Evolutionary conservation across 352 stramenopile species (phyloP).

Genomic region (Globisporangium carolinianum): DNA sequence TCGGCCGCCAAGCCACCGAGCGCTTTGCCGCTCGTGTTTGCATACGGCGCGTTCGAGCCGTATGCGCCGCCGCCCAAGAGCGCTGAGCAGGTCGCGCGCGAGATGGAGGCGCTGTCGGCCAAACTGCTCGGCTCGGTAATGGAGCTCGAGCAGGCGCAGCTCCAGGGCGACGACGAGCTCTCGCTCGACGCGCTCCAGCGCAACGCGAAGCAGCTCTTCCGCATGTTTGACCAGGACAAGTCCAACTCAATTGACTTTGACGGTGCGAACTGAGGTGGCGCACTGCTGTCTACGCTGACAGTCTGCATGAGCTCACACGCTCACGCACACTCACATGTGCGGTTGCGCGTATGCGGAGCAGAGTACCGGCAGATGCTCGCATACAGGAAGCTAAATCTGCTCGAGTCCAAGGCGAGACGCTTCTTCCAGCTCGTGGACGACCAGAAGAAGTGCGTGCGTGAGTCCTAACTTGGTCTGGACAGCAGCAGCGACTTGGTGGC

Average conservation of each 20-base stretch:
- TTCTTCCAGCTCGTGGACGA: constrained; percentile 71
- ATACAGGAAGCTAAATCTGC: constrained; percentile 54
- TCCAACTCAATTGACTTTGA: constrained; percentile 76
- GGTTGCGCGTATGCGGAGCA: background rate
- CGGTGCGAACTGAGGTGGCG: constrained; percentile 17
- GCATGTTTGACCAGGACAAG: constrained; percentile 65
- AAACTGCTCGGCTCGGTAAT: constrained; percentile 43
- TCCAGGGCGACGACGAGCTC: constrained; percentile 24
- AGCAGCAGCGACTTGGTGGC: too few species aligned
- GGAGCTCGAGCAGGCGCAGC: constrained; percentile 32
- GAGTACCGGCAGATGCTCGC: constrained; percentile 77
- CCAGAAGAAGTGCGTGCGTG: constrained; percentile 49
- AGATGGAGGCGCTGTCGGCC: constrained; percentile 40
- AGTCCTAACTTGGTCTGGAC: too few species aligned
- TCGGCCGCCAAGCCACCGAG: constrained; percentile 46
- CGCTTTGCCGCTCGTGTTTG: constrained; percentile 35
- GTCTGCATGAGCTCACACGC: too few species aligned
- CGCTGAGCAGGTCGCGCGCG: constrained; percentile 29
- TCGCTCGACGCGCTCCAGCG: constrained; percentile 39
- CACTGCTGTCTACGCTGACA: too few species aligned
- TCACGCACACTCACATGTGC: background rate
- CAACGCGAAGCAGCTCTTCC: constrained; percentile 54
- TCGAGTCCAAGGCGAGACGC: constrained; percentile 60
- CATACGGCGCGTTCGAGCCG: constrained; percentile 46
- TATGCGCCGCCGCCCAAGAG: constrained; percentile 49